phyloP scores from a whole-genome alignment of 108 stramenopile genomes.

The Asterionellopsis glacialis region DNA sequence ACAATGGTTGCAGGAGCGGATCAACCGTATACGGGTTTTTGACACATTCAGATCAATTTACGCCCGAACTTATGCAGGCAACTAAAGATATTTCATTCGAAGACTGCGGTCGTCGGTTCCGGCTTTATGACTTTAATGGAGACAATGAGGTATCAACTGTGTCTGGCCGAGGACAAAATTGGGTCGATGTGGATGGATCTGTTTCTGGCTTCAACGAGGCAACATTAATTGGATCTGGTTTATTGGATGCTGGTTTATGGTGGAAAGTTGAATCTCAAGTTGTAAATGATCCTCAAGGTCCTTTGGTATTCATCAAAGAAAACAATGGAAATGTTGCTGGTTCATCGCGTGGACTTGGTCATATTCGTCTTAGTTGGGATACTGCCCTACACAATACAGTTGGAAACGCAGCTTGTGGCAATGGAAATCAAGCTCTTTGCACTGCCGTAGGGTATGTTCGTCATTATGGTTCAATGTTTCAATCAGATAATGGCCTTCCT shows the following conservation, averaged over 20 bases:
- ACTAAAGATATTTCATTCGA: conserved; percentile 26
- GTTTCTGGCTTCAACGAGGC: conserved; percentile 16
- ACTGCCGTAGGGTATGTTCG: conserved; percentile 13
- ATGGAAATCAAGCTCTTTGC: conserved; percentile 12
- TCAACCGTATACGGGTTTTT: conserved; percentile 30
- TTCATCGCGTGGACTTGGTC: conserved; percentile 18
- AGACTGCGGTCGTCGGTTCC: conserved; percentile 28
- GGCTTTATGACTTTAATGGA: conserved; percentile 8
- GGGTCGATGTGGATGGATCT: conserved; percentile 31
- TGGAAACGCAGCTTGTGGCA: conserved; percentile 10
- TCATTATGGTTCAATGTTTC: conserved; percentile 24
- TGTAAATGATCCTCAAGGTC: conserved; percentile 24
- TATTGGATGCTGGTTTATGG: conserved; percentile 20
- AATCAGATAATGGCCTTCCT: conserved; percentile 8
- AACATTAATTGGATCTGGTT: conserved; percentile 23
- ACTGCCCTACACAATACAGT: conserved; percentile 17
- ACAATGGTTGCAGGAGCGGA: conserved; percentile 18
- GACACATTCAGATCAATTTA: conserved; percentile 24
- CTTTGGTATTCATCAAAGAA: conserved; percentile 20
- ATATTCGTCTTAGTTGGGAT: conserved; percentile 22
- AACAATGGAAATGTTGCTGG: conserved; percentile 9
- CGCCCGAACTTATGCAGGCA: conserved; percentile 19
- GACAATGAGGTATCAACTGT: conserved; percentile 4
- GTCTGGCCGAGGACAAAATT: conserved; percentile 25
- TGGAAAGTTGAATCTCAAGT: conserved; percentile 27